A percentile compares a stretch with the other conserved stretches of the same genome.
Conservation (phyloP, 768 basidiomycete species). For the Auriculariales sp. region DNA sequence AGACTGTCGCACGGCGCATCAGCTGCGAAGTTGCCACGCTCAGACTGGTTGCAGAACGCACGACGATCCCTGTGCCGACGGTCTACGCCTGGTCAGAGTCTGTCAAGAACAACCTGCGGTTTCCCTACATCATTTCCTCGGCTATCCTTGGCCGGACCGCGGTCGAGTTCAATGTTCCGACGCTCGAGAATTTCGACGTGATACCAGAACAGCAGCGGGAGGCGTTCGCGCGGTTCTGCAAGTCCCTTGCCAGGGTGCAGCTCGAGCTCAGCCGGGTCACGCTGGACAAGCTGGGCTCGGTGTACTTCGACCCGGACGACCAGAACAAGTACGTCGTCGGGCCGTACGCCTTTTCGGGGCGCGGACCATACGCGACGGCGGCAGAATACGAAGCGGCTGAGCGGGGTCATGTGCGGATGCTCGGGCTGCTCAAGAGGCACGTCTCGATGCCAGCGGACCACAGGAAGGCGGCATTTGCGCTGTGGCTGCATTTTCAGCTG, state of each 20-base stretch:
- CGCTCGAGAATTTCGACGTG: too few species aligned
- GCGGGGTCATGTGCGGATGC: too few species aligned
- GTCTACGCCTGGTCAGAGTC: neutral
- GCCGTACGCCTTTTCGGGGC: neutral
- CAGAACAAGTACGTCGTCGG: neutral
- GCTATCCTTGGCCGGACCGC: neutral
- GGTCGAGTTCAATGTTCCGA: too few species aligned
- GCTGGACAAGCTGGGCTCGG: neutral
- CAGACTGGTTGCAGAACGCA: neutral
- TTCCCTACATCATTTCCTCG: neutral
- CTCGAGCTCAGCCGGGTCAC: constrained; percentile 1
- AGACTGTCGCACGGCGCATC: neutral
- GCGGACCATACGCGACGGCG: neutral
- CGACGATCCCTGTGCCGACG: neutral
- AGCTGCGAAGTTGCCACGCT: neutral
- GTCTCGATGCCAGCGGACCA: neutral
- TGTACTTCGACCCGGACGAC: neutral
- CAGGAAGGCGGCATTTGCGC: neutral
- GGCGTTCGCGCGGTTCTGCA: neutral
- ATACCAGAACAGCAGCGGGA: too few species aligned
- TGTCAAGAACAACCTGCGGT: neutral
- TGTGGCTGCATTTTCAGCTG: neutral
- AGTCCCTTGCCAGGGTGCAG: neutral
- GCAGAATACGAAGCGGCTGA: neutral
- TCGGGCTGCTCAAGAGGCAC: neutral